These are phyloP conservation scores for Aspergillus viridinutans DNA, from an alignment of 2,329 filamentous ascomycete species.

Conservation along the genomic window DNA sequence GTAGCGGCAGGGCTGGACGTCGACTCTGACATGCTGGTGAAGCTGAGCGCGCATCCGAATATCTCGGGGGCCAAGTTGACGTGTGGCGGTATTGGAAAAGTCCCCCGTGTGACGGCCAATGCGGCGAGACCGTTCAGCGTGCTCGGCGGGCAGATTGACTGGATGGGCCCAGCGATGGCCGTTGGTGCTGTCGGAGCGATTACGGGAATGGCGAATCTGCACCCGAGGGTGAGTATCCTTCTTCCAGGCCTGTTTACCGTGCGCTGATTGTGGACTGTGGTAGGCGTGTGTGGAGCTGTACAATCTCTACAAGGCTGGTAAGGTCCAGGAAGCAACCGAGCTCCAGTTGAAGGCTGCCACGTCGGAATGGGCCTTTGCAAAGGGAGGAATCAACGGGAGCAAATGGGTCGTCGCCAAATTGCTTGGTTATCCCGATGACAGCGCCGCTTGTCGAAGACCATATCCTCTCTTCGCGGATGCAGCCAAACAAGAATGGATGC, in stretches of 20 bases:
- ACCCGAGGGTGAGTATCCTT: conserved; percentile 43
- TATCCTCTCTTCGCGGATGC: conserved; percentile 49
- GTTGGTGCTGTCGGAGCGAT: conserved; percentile 59
- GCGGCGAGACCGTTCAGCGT: conserved; percentile 37
- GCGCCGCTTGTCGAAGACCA: conserved; percentile 51
- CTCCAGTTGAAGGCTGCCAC: conserved; percentile 50
- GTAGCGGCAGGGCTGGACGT: conserved; percentile 43
- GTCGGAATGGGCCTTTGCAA: conserved; percentile 55
- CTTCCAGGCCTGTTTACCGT: background rate
- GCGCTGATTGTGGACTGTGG: background rate
- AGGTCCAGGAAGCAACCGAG: conserved; percentile 45
- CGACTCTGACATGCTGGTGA: conserved; percentile 36
- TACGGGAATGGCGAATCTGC: conserved; percentile 61
- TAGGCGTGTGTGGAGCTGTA: conserved; percentile 47
- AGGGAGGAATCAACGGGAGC: conserved; percentile 58
- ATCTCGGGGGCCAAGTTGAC: conserved; percentile 37
- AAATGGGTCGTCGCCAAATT: conserved; percentile 57
- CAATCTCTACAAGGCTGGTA: conserved; percentile 47
- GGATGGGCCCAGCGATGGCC: conserved; percentile 53
- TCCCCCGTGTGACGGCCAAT: conserved; percentile 35
- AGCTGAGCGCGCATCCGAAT: conserved; percentile 29
- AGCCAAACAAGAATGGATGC: conserved; percentile 35
- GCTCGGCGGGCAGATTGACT: conserved; percentile 42
- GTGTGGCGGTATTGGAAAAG: conserved; percentile 40
- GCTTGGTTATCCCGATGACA: conserved; percentile 49